Conservation (phyloP, 1,284 basidiomycete species). For the Malassezia furfur region DNA sequence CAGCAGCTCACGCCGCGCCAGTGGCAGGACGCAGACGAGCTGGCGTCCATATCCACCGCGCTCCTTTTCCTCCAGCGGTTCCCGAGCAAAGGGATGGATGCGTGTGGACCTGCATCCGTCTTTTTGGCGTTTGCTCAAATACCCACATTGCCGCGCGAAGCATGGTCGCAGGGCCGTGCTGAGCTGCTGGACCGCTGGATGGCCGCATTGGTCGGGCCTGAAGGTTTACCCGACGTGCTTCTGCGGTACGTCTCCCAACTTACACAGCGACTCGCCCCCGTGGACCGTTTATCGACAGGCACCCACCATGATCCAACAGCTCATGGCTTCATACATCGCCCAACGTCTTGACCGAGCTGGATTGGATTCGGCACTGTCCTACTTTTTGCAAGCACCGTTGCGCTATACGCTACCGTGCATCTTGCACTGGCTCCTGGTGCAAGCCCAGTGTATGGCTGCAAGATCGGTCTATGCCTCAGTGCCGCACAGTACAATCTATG, state of each 20-base stretch:
- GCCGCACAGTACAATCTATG: not conserved
- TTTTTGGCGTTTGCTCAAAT: not conserved
- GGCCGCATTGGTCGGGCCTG: not conserved
- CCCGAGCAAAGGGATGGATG: not conserved
- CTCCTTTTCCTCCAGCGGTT: not conserved
- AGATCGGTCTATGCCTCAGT: not conserved
- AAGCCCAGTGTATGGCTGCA: not conserved
- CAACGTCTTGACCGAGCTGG: not conserved
- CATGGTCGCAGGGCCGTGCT: not conserved
- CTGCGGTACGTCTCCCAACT: not conserved
- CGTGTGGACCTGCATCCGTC: not conserved
- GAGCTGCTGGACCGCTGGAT: constrained; percentile 10
- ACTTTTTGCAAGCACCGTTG: constrained; percentile 9
- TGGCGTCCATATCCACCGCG: not conserved
- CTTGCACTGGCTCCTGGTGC: constrained; percentile 5
- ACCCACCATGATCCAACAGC: not conserved
- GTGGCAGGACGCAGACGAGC: constrained; percentile 3
- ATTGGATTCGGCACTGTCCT: constrained; percentile 1
- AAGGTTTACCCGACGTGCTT: not conserved
- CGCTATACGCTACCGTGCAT: constrained; percentile 2
- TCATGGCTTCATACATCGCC: not conserved
- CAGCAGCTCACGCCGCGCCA: not conserved
- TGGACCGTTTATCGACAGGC: constrained; percentile 4
- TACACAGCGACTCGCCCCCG: constrained; percentile 1
- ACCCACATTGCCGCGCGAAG: not conserved